Base-by-base conservation (phyloP, 257 asterid species). In the Marsdenia floribunda region DNA sequence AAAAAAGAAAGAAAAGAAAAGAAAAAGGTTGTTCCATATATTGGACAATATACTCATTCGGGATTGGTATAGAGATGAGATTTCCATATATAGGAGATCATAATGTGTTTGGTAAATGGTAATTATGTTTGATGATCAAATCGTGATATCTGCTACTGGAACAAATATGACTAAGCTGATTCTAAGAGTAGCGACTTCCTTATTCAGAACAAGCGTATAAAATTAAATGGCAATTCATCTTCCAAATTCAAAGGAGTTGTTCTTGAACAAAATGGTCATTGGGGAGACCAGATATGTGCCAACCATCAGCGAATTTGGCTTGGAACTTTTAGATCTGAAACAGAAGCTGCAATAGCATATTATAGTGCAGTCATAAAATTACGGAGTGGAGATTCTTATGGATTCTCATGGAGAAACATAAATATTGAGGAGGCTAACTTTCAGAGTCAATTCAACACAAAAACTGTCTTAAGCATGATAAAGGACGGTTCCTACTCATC, bases 251-350 rank as follows among this genome's bases (percentile, higher is more conserved):
- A 94, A 76, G 93, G 96, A 0, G 97, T 92, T 0, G 91, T 94
- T 16, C 80, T 85, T 0, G 97, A 89, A 46, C 88, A 77, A 4
- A 89, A 89, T 35, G 97, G 97, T 0, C 94, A 90, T 58, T 92
- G 97, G 95, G 97, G 97, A 0, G 97, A 96, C 0, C 93, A 92
- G 55, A 89, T 88, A 21, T 87, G 87, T 67, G 82, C 88, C 24
- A 82, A 89, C 76, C 92, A 86, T 40, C 86, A 85, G 12, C 77
- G 97, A 0, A 76, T 92, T 55, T 92, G 93, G 99, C 87, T 92
- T 0, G 96, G 93, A 0, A 91, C 93, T 0, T 90, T 88, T 58
- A 84, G 84, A 22, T 79, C 97, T 0, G 93, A 89, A 80, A 68
- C 4, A 0, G 96, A 89, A 68, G 96, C 93, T 6, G 96, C 89